Conservation (phyloP, 129 eudicot genomes). For the Saussurea involucrata region DNA sequence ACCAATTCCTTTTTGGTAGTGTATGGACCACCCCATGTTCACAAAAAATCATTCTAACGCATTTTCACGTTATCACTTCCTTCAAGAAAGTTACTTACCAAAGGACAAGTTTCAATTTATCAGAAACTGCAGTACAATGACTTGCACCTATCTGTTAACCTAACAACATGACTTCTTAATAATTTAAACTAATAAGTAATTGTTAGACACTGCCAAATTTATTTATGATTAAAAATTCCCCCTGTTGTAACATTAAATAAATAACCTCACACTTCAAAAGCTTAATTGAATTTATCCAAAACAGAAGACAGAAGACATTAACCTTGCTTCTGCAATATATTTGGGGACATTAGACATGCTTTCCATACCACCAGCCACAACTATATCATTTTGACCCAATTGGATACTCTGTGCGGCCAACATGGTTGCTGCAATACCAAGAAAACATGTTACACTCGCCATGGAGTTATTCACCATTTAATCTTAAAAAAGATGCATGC, state of each 20-base stretch:
- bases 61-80: neutral
- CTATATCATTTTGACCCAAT: constrained; percentile 83
- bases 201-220: neutral
- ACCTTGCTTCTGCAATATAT: constrained; percentile 92
- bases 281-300: neutral
- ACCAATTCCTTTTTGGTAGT: neutral
- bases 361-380: constrained; percentile 99
- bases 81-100: neutral
- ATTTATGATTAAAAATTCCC: neutral
- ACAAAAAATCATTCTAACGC: neutral
- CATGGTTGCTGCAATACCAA: constrained; percentile 79
- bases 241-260: neutral
- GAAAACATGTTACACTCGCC: constrained; percentile 5
- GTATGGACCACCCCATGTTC: neutral
- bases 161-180: constrained; percentile 6
- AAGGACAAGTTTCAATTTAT: neutral
- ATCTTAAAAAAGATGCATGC: neutral
- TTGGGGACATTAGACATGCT: constrained; percentile 99
- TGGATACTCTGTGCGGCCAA: constrained; percentile 97
- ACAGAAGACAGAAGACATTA: constrained; percentile 7
- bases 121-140: neutral
- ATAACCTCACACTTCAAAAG: neutral
- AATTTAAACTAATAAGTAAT: neutral
- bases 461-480: neutral
- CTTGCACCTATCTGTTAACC: neutral